Evolutionary conservation across 2,329 filamentous ascomycete species (phyloP), one percentile per base, ranked within the genome.

Genomic region (Penicillium sp.): DNA sequence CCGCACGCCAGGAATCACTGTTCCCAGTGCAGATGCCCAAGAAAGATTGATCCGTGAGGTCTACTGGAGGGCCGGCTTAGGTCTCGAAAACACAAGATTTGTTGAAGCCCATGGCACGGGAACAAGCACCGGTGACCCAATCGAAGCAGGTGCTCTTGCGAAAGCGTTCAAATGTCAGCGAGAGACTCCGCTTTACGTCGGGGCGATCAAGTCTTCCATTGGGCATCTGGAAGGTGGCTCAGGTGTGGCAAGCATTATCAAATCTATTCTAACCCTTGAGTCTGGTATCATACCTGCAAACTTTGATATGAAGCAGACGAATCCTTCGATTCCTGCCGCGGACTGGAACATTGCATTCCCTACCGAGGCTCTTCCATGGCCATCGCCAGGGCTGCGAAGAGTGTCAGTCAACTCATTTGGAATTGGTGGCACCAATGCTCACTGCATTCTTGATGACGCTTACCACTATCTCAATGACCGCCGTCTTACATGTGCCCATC

Each of bases 251-350:
- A 60, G 65, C 21, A 50, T 72, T 1, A 78, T 79, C 57, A 79
- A 79, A 55, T 64, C 72, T 1, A 68, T 72, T 0, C 60, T 79
- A 50, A 71, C 75, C 55, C 63, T 80, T 4, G 77, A 80, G 58
- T 72, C 74, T 37, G 75, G 75, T 0, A 70, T 78, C 15, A 72
- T 79, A 25, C 70, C 75, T 9, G 73, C 77, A 3, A 79, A 78
- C 52, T 65, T 65, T 51, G 72, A 76, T 52, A 77, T 78, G 39
- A 64, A 72, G 42, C 68, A 66, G 16, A 61, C 67, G 1, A 80
- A 79, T 35, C 60, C 68, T 0, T 68, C 69, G 15, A 71, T 77
- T 27, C 66, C 66, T 3, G 60, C 69, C 2, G 57, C 64, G 6
- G 66, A 74, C 7, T 75, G 72, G 72, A 69, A 72, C 10, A 57